phyloP scores from a whole-genome alignment of 345 rosid species.

The Anacardium occidentale region DNA sequence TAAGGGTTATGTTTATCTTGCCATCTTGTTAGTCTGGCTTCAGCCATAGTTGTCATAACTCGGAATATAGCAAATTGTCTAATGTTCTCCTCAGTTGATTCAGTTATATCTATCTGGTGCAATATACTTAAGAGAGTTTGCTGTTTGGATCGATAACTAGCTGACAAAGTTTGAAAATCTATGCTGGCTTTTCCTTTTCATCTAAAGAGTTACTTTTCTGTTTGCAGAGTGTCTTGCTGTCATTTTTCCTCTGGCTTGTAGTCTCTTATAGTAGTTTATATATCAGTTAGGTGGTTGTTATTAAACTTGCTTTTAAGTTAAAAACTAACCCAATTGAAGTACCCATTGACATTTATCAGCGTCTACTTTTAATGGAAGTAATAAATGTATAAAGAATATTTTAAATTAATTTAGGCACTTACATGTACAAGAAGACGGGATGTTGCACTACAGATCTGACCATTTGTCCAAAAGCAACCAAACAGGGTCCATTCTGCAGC shows the following conservation, averaged over 20 bases:
- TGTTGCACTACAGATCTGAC: slow-evolving; percentile 98
- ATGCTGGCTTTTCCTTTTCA: not conserved
- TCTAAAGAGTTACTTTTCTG: not conserved
- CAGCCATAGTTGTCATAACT: not conserved
- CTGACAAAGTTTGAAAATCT: not conserved
- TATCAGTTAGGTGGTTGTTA: not conserved
- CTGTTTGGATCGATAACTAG: not conserved
- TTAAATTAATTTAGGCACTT: slow-evolving; percentile 29
- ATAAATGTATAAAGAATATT: not conserved
- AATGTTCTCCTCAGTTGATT: not conserved
- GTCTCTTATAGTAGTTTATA: slow-evolving; percentile 1
- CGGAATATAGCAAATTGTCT: not conserved
- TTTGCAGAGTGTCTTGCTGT: not conserved
- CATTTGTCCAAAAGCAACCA: slow-evolving; percentile 97
- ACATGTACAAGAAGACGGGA: slow-evolving; percentile 92
- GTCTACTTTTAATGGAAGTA: not conserved
- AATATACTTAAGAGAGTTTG: not conserved
- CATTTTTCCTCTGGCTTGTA: slow-evolving; percentile 1
- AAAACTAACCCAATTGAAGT: not conserved
- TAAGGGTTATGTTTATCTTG: no score
- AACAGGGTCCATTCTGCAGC: slow-evolving; percentile 89
- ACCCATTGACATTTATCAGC: no score
- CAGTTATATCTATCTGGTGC: not conserved
- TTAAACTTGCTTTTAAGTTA: not conserved
- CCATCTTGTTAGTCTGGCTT: not conserved